Base-by-base conservation (phyloP, 1,284 basidiomycete genomes). In the Amylostereum areolatum region DNA sequence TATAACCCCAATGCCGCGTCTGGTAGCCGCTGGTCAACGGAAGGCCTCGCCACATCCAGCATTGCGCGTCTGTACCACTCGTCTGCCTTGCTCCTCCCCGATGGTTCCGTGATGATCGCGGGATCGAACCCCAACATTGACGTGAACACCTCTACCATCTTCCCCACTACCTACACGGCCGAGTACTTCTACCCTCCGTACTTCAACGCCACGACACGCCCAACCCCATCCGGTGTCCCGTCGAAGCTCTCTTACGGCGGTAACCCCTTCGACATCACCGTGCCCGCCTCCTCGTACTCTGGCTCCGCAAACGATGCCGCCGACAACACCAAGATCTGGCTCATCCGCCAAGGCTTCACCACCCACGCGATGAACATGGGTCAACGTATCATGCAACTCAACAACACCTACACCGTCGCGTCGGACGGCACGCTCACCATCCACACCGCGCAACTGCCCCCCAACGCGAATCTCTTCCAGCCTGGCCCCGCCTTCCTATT, bases 321-420 rank as follows among this genome's bases (percentile, higher is more conserved):
- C 11, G 78, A 81, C 50, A 84, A 83, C 58, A 88, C 92, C 41
- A 88, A 81, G 18, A 88, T 94, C 24, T 80, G 84, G 48, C 67
- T 97, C 56, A 74, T 90, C 53, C 87, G 96, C 51, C 80, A 85
- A 32, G 95, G 94, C 6, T 97, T 93, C 74, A 91, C 90, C 0
- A 97, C 93, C 0, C 93, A 97, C 66, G 92, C 84, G 25, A 90
- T 97, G 82, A 94, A 94, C 74, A 94, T 92, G 87, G 89, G 89
- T 27, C 89, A 92, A 64, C 78, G 89, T 11, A 75, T 73, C 55
- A 58, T 90, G 51, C 81, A 88, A 62, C 71, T 92, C 47, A 85
- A 91, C 66, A 81, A 80, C 71, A 83, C 89, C 2, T 96, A 83
- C 69, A 89, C 85, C 3, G 89, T 91, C 55, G 82, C 88, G 62